phyloP scores from a whole-genome alignment of 2,329 filamentous ascomycete species.

The Fusarium pininemorale region DNA sequence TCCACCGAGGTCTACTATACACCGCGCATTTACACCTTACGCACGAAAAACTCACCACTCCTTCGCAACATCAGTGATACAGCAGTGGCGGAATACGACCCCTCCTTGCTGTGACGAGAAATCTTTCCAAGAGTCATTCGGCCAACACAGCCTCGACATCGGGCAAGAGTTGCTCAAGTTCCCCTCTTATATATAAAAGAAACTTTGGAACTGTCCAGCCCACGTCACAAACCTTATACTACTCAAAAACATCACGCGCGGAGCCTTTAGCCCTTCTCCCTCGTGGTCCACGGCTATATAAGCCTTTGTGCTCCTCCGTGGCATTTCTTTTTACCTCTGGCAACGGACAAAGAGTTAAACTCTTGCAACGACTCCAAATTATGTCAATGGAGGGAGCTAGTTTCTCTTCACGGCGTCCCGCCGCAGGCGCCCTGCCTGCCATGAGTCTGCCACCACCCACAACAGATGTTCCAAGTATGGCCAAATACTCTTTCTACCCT shows the following conservation, averaged over 20 bases:
- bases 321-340: neutral
- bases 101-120: conserved; percentile 8
- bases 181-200: neutral
- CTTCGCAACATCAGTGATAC: neutral
- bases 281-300: neutral
- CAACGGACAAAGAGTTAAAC: neutral
- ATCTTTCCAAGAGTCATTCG: conserved; percentile 23
- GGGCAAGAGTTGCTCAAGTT: neutral
- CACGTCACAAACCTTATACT: neutral
- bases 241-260: neutral
- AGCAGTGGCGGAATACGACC: conserved; percentile 13
- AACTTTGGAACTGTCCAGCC: neutral
- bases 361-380: neutral
- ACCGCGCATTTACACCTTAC: conserved; percentile 4
- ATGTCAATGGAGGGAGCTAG: conserved; percentile 45
- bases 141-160: neutral
- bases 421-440: conserved; percentile 46
- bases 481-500: conserved; percentile 38
- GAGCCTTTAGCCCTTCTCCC: neutral
- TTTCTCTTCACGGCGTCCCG: conserved; percentile 48
- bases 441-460: conserved; percentile 50
- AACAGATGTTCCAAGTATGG: conserved; percentile 50
- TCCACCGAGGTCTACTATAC: neutral
- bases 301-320: neutral
- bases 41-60: conserved; percentile 19